Percentiles rank a stretch among this genome's conserved stretches.
Evolutionary conservation across 2,329 filamentous ascomycete genomes (phyloP).

Genomic region (Pseudogymnoascus sp.): DNA sequence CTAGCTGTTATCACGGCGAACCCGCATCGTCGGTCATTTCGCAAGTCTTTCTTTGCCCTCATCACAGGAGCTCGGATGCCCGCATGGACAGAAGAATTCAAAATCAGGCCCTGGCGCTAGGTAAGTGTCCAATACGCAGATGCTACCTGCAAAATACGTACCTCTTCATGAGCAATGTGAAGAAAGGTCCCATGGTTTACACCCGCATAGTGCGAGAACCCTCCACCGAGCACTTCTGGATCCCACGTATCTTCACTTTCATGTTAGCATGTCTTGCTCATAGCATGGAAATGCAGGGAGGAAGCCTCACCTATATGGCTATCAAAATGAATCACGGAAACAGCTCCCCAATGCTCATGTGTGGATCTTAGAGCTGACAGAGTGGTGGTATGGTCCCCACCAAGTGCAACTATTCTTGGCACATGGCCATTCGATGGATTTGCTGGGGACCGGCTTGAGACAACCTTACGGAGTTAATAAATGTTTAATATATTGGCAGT

Average conservation of each 20-base stretch:
- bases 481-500: not conserved
- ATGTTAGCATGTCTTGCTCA: not conserved
- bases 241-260: conserved; percentile 39
- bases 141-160: not conserved
- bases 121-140: not conserved
- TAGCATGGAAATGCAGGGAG: not conserved
- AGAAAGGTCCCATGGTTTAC: conserved; percentile 29
- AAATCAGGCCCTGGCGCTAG: conserved; percentile 38
- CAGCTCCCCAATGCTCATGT: conserved; percentile 11
- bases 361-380: conserved; percentile 13
- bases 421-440: conserved; percentile 3
- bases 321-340: conserved; percentile 17
- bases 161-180: conserved; percentile 29
- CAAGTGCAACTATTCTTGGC: conserved; percentile 12
- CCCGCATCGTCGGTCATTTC: conserved; percentile 49
- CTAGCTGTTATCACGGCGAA: conserved; percentile 49
- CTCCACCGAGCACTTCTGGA: conserved; percentile 40
- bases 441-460: conserved; percentile 25
- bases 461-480: conserved; percentile 44
- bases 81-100: conserved; percentile 51
- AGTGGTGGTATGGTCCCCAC: conserved; percentile 19
- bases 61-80: conserved; percentile 48
- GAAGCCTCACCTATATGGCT: conserved; percentile 7
- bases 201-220: conserved; percentile 24
- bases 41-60: conserved; percentile 40